Evolutionary conservation across 1,139 yeast species (phyloP).

Genomic region (Candida smagusa): DNA sequence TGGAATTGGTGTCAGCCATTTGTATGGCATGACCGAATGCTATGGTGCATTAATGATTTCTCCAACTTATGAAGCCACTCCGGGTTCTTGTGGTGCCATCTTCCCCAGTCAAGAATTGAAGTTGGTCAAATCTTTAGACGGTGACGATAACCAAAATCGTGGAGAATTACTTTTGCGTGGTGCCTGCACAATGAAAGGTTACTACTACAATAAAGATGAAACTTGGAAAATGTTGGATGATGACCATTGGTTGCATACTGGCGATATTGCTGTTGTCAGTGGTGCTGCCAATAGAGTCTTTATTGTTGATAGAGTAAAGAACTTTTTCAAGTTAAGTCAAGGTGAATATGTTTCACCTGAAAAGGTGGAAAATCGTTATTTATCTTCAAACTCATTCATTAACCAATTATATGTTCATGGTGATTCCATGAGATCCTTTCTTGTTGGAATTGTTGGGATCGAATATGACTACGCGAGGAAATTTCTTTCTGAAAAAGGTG

Average conservation of each 20-base stretch:
- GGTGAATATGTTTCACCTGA: constrained; percentile 47
- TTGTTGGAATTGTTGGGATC: constrained; percentile 52
- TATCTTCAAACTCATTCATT: constrained; percentile 30
- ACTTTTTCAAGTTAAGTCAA: constrained; percentile 43
- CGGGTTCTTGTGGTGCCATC: constrained; percentile 18
- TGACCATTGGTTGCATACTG: constrained; percentile 53
- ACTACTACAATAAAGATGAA: constrained; percentile 56
- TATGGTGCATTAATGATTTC: constrained; percentile 15
- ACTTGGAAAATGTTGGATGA: constrained; percentile 51
- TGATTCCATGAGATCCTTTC: constrained; percentile 54
- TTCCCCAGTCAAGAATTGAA: constrained; percentile 8
- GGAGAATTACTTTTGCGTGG: constrained; percentile 69
- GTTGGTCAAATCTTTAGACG: constrained; percentile 4
- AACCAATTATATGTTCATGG: constrained; percentile 50
- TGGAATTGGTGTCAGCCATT: constrained; percentile 16
- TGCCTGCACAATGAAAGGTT: constrained; percentile 58
- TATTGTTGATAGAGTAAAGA: constrained; percentile 43
- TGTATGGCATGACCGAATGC: constrained; percentile 20
- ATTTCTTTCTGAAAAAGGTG: constrained; percentile 22
- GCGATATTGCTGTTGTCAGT: constrained; percentile 36
- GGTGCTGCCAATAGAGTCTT: constrained; percentile 22
- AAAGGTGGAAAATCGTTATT: constrained; percentile 37
- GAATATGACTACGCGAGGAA: constrained; percentile 32
- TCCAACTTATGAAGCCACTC: constrained; percentile 12
- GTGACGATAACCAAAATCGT: constrained; percentile 1